These are phyloP conservation scores for Phytophthora melonis DNA, from an alignment of 352 stramenopile species.

Conservation along the genomic window DNA sequence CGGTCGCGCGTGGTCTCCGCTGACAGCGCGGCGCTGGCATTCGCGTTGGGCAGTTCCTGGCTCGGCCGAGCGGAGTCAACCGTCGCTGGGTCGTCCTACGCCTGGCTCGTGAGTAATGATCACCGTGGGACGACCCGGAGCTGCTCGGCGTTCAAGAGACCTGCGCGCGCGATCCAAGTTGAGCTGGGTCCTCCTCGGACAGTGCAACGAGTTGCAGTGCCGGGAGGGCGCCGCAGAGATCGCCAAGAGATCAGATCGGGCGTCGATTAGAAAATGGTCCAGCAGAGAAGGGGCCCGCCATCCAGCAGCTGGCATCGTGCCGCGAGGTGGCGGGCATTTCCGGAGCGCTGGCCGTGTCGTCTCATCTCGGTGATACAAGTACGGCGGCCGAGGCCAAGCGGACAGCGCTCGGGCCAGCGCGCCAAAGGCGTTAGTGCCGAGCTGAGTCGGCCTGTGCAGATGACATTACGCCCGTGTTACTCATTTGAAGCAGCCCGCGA, in stretches of 20 bases:
- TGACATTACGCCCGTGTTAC: slow-evolving; percentile 34
- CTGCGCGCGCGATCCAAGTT: slow-evolving; percentile 18
- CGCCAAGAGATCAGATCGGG: slow-evolving; percentile 30
- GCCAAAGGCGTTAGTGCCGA: slow-evolving; percentile 18
- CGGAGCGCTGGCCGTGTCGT: slow-evolving; percentile 3
- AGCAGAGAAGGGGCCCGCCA: slow-evolving; percentile 20
- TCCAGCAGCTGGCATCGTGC: slow-evolving; percentile 23
- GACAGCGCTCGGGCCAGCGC: neutral
- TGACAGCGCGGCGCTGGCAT: slow-evolving; percentile 33
- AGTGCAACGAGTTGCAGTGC: slow-evolving; percentile 29
- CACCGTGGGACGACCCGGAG: slow-evolving; percentile 23
- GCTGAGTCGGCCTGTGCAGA: slow-evolving; percentile 12
- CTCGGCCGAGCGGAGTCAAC: slow-evolving; percentile 6
- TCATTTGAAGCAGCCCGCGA: slow-evolving; percentile 25
- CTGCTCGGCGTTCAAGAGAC: slow-evolving; percentile 9
- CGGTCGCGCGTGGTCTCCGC: neutral
- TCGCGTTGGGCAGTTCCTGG: slow-evolving; percentile 19
- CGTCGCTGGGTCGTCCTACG: slow-evolving; percentile 17
- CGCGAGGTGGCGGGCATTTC: neutral
- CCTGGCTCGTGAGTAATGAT: slow-evolving; percentile 45
- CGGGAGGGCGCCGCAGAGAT: neutral
- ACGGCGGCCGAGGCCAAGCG: neutral
- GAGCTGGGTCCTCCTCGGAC: slow-evolving; percentile 11
- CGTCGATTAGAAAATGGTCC: slow-evolving; percentile 43
- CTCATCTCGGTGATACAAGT: slow-evolving; percentile 10